Percentiles rank a stretch among this genome's conserved stretches.
Evolutionary conservation across 2,329 filamentous ascomycete genomes (phyloP).

Genomic region (Aspergillus niger): DNA sequence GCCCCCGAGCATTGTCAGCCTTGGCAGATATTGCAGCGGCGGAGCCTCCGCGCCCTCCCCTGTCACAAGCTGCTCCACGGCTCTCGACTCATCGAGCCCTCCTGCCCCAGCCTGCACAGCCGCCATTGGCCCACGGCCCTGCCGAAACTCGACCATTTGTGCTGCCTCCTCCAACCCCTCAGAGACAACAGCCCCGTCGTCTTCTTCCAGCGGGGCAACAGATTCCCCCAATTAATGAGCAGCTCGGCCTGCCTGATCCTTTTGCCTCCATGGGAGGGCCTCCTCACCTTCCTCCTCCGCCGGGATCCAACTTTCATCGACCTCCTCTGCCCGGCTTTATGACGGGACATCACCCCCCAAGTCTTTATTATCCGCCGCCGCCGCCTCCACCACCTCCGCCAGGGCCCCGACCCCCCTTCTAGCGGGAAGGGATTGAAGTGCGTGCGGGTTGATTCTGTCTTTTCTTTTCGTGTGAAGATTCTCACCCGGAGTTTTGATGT

Average conservation of each 20-base stretch:
- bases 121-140: constrained; percentile 27
- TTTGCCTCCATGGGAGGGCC: constrained; percentile 38
- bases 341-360: constrained; percentile 23
- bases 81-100: constrained; percentile 36
- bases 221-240: constrained; percentile 34
- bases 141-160: constrained; percentile 37
- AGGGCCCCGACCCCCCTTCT: constrained; percentile 24
- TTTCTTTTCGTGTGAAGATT: background rate
- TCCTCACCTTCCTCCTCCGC: constrained; percentile 44
- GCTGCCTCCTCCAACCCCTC: constrained; percentile 28
- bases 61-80: constrained; percentile 49
- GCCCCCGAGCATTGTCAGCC: constrained; percentile 33
- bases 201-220: constrained; percentile 39
- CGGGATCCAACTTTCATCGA: constrained; percentile 41
- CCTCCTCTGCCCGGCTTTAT: constrained; percentile 35
- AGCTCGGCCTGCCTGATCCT: constrained; percentile 40
- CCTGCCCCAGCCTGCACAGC: constrained; percentile 31
- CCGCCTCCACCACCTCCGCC: constrained; percentile 25
- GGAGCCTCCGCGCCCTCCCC: constrained; percentile 26
- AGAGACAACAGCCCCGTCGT: constrained; percentile 38
- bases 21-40: constrained; percentile 42
- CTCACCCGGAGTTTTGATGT: constrained; percentile 4
- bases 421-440: background rate
- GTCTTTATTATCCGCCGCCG: constrained; percentile 29
- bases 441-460: background rate